Evolutionary conservation across 176 grass and related monocot genomes (phyloP).

Genomic region (Carex littledalei): DNA sequence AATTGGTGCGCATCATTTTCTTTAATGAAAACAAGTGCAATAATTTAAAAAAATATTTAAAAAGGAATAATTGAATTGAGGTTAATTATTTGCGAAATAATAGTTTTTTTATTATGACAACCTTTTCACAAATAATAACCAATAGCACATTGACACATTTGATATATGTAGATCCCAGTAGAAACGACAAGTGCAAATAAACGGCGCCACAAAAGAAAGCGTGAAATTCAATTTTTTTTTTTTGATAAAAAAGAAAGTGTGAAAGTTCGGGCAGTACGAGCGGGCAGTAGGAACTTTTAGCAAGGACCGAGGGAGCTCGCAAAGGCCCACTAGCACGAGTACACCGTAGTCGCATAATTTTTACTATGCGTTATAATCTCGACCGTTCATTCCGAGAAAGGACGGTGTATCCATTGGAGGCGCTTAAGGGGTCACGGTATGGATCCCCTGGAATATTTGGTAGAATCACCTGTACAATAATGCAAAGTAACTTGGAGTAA

Average conservation of each 20-base stretch:
- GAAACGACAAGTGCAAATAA: background rate
- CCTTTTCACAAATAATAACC: background rate
- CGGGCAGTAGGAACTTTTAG: constrained; percentile 30
- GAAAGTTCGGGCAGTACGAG: constrained; percentile 20
- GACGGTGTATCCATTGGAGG: background rate
- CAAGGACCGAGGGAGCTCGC: constrained; percentile 20
- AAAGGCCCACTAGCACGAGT: no score
- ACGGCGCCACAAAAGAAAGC: constrained; percentile 13
- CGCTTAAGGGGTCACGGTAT: background rate
- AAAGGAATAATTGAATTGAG: background rate
- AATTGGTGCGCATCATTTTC: background rate
- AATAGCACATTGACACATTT: background rate
- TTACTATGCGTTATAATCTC: background rate
- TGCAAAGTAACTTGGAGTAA: background rate
- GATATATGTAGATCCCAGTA: background rate
- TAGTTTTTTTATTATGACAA: background rate
- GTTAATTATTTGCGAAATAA: background rate
- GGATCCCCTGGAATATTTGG: background rate
- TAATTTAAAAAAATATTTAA: background rate
- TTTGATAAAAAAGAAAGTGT: background rate
- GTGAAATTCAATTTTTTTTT: background rate
- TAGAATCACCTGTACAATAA: background rate
- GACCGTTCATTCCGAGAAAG: background rate
- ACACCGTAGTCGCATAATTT: background rate
- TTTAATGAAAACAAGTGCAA: background rate